Percentiles rank a stretch among this genome's conserved stretches.
phyloP scores from a whole-genome alignment of 2,329 filamentous ascomycete species.

The Cercospora sojina region DNA sequence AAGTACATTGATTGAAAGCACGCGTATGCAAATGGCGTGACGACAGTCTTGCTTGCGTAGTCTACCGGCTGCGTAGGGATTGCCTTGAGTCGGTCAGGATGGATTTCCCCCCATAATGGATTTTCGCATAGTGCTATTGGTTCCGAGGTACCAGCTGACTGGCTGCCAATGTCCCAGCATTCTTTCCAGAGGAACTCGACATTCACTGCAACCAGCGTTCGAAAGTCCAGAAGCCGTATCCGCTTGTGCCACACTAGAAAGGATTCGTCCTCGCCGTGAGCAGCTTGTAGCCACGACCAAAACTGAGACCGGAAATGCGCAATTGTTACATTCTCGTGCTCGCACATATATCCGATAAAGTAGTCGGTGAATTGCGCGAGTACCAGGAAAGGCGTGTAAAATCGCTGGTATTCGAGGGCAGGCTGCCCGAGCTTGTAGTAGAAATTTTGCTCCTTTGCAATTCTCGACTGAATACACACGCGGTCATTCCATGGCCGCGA shows the following conservation, averaged over 20 bases:
- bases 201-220: conserved; percentile 60
- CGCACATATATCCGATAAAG: conserved; percentile 63
- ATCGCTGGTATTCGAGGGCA: conserved; percentile 60
- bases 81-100: neutral
- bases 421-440: conserved; percentile 66
- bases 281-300: conserved; percentile 52
- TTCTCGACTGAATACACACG: conserved; percentile 64
- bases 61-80: conserved; percentile 22
- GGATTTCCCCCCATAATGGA: conserved; percentile 14
- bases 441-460: conserved; percentile 36
- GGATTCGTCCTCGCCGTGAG: conserved; percentile 46
- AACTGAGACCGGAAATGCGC: conserved; percentile 61
- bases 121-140: neutral
- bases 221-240: conserved; percentile 55
- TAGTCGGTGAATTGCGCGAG: conserved; percentile 69
- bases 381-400: conserved; percentile 66
- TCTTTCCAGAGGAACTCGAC: conserved; percentile 66
- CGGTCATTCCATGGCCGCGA: conserved; percentile 38
- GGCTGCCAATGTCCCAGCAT: conserved; percentile 43
- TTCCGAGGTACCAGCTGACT: neutral
- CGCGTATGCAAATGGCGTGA: conserved; percentile 67
- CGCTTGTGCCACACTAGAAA: conserved; percentile 59
- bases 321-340: conserved; percentile 48
- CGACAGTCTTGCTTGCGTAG: conserved; percentile 53
- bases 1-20: conserved; percentile 66